Conservation (phyloP, 345 rosid species). For the Zanthoxylum bungeanum region DNA sequence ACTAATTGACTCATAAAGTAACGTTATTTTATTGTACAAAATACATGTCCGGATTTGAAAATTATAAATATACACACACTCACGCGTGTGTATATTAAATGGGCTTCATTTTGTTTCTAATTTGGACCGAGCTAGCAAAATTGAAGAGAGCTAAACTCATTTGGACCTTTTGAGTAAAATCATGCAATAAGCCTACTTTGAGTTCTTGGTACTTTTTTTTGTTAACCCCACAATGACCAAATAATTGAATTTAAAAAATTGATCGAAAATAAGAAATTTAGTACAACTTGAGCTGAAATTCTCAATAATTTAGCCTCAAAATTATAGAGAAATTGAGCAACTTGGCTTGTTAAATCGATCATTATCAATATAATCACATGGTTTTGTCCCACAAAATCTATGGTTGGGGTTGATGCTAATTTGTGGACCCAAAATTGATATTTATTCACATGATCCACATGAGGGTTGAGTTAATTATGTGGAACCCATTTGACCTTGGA, state of each 20-base stretch:
- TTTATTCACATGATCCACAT: neutral
- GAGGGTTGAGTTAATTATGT: neutral
- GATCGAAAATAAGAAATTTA: too few relatives aligned
- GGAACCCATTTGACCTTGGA: conserved; percentile 8
- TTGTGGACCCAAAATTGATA: neutral
- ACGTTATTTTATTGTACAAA: too few relatives aligned
- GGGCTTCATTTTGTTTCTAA: neutral
- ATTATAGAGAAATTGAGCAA: neutral
- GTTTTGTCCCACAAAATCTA: conserved; percentile 12
- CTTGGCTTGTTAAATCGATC: neutral
- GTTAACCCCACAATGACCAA: too few relatives aligned
- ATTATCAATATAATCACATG: neutral
- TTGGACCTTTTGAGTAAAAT: neutral
- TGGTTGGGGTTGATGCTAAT: neutral
- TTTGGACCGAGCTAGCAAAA: neutral
- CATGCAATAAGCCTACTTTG: neutral
- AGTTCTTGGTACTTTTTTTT: too few relatives aligned
- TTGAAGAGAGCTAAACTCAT: too few relatives aligned
- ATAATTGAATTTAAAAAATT: neutral
- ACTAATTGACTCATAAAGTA: too few relatives aligned
- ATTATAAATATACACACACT: too few relatives aligned
- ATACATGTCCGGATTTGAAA: too few relatives aligned
- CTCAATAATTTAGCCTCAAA: too few relatives aligned
- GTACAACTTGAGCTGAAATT: too few relatives aligned
- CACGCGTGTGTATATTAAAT: too few relatives aligned